These are phyloP conservation scores for Pascua guehoae DNA, from an alignment of 1,284 basidiomycete species.

Conservation along the genomic window DNA sequence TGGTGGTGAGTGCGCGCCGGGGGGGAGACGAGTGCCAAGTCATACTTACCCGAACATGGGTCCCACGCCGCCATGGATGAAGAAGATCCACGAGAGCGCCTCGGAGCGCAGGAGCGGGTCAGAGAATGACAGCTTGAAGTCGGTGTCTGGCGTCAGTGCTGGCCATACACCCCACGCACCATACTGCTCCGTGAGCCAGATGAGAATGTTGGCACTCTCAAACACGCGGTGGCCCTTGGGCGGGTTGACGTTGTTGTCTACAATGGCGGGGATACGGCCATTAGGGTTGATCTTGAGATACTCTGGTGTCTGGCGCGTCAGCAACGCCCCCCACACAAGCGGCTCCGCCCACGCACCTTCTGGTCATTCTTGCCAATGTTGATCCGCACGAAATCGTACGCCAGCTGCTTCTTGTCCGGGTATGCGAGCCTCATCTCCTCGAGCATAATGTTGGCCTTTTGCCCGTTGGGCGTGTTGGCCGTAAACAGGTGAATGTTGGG, in stretches of 20 bases:
- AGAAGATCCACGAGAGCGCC: conserved; percentile 74
- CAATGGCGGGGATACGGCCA: conserved; percentile 59
- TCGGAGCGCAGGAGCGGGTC: conserved; percentile 54
- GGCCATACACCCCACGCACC: conserved; percentile 21
- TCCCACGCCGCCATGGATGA: conserved; percentile 51
- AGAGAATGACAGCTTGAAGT: conserved; percentile 58
- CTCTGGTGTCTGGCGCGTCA: conserved; percentile 52
- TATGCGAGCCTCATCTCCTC: conserved; percentile 67
- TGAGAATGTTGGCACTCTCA: conserved; percentile 63
- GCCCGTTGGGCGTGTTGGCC: conserved; percentile 60
- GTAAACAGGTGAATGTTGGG: conserved; percentile 61
- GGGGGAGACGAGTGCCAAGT: conserved; percentile 31
- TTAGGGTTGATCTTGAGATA: conserved; percentile 64
- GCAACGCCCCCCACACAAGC: not conserved
- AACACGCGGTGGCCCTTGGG: conserved; percentile 50
- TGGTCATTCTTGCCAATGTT: conserved; percentile 45
- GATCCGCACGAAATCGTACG: conserved; percentile 57
- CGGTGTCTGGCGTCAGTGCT: conserved; percentile 31
- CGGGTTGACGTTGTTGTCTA: conserved; percentile 49
- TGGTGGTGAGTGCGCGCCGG: not conserved
- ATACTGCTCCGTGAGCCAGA: conserved; percentile 63
- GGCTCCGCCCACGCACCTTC: conserved; percentile 37
- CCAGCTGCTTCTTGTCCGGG: conserved; percentile 47
- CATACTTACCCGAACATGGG: conserved; percentile 41
- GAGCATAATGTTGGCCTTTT: conserved; percentile 59